These are phyloP conservation scores for Smallanthus sonchifolius DNA, from an alignment of 129 eudicot genomes.

Conservation along the genomic window DNA sequence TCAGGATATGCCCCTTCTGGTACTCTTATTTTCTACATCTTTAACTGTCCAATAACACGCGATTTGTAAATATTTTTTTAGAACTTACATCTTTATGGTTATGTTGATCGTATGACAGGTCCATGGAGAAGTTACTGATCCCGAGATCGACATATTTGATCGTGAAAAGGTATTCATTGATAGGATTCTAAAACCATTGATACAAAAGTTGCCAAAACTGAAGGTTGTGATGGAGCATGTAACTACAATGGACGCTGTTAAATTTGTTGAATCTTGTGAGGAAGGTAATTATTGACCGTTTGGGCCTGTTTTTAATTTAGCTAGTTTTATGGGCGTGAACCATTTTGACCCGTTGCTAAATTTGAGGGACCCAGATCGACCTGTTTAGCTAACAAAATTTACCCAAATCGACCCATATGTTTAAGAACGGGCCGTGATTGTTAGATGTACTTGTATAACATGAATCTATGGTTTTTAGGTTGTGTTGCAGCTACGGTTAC, in stretches of 20 bases:
- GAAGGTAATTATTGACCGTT: slow-evolving; percentile 46
- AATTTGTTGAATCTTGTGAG: slow-evolving; percentile 74
- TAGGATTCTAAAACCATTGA: slow-evolving; percentile 66
- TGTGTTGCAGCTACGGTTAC: slow-evolving; percentile 91
- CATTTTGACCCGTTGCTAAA: background rate
- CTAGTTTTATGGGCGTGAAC: background rate
- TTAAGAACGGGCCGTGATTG: background rate
- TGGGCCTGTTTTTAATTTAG: background rate
- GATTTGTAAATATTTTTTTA: background rate
- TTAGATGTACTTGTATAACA: background rate
- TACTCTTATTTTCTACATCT: slow-evolving; percentile 18
- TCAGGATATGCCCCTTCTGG: slow-evolving; percentile 93
- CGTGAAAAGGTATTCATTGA: slow-evolving; percentile 91
- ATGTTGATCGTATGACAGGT: slow-evolving; percentile 44
- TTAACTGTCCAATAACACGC: background rate
- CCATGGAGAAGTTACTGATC: slow-evolving; percentile 93
- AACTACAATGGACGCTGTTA: slow-evolving; percentile 85
- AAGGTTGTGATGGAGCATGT: slow-evolving; percentile 98
- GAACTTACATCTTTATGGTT: background rate
- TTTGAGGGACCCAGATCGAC: background rate
- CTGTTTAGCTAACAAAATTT: background rate
- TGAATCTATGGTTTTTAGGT: slow-evolving; percentile 38
- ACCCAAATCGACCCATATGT: background rate
- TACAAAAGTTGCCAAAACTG: slow-evolving; percentile 61
- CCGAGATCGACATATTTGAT: slow-evolving; percentile 81